A percentile compares a stretch with the other conserved stretches of the same genome.
Conservation (phyloP, 1,284 basidiomycete species). For the Xerocomus nothofagi region DNA sequence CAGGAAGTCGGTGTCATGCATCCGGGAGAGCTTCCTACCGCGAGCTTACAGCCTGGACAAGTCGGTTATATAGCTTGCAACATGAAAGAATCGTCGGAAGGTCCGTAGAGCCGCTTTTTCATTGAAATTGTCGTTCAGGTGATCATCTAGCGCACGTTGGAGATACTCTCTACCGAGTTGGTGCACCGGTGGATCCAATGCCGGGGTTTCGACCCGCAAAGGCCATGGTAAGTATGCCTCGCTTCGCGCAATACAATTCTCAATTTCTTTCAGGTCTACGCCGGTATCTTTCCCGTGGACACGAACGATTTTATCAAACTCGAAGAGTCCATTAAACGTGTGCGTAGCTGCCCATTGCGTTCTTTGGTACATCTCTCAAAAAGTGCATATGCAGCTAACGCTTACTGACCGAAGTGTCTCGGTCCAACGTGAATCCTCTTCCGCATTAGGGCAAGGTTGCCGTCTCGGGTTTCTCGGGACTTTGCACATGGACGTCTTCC, state of each 20-base stretch:
- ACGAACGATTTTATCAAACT: slow-evolving; percentile 90
- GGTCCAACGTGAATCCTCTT: slow-evolving; percentile 89
- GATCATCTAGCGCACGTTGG: slow-evolving; percentile 77
- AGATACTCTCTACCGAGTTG: slow-evolving; percentile 85
- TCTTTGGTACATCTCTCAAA: slow-evolving; percentile 11
- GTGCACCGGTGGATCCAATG: slow-evolving; percentile 79
- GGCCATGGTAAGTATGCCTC: slow-evolving; percentile 70
- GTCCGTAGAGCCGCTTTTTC: slow-evolving; percentile 39
- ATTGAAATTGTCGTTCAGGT: slow-evolving; percentile 12
- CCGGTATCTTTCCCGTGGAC: slow-evolving; percentile 94
- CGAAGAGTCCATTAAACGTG: slow-evolving; percentile 93
- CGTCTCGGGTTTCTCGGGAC: slow-evolving; percentile 95
- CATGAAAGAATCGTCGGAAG: slow-evolving; percentile 98
- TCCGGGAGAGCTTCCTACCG: slow-evolving; percentile 80
- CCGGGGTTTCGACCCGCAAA: slow-evolving; percentile 93
- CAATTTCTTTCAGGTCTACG: slow-evolving; percentile 71
- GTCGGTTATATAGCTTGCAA: slow-evolving; percentile 92
- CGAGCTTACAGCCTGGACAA: slow-evolving; percentile 79
- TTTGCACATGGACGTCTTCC: slow-evolving; percentile 96
- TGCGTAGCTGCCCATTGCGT: slow-evolving; percentile 38
- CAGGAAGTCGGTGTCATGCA: slow-evolving; percentile 91
- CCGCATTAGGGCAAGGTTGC: slow-evolving; percentile 93
- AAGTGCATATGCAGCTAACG: slow-evolving; percentile 55
- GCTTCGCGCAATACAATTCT: neutral
- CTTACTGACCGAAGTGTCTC: slow-evolving; percentile 90